Percentiles rank a stretch among this genome's conserved stretches.
These are phyloP conservation scores for Suhomyces prunicola DNA, from an alignment of 805 yeast genomes.

Conservation along the genomic window DNA sequence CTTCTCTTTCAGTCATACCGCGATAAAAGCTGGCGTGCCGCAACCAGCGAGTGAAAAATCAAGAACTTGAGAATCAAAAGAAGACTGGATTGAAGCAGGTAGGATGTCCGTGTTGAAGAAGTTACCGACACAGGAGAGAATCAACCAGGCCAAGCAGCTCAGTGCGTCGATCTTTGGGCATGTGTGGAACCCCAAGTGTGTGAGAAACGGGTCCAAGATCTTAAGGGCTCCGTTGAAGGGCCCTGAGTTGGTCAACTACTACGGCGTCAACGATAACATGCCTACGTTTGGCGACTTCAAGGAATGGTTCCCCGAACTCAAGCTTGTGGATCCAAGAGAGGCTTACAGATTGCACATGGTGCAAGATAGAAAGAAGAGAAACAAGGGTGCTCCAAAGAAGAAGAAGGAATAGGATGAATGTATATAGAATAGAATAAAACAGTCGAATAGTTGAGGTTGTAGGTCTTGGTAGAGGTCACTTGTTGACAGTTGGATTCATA, in stretches of 20 bases:
- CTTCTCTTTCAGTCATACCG: too few relatives aligned
- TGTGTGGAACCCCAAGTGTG: constrained; percentile 61
- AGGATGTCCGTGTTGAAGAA: constrained; percentile 28
- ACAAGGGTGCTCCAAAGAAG: constrained; percentile 85
- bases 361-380: constrained; percentile 70
- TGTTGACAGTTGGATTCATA: too few relatives aligned
- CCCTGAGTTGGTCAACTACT: constrained; percentile 64
- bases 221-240: constrained; percentile 69
- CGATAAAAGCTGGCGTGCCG: not conserved
- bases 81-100: not conserved
- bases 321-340: constrained; percentile 65
- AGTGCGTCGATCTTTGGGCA: constrained; percentile 68
- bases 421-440: not conserved
- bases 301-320: constrained; percentile 47
- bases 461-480: too few relatives aligned
- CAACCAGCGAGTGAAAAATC: not conserved
- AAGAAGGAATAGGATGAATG: constrained; percentile 26
- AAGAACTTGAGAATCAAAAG: not conserved
- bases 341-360: constrained; percentile 65
- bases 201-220: constrained; percentile 71
- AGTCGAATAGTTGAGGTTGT: too few relatives aligned
- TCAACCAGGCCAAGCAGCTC: constrained; percentile 54
- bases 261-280: constrained; percentile 65
- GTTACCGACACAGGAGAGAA: constrained; percentile 44
- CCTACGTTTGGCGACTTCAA: constrained; percentile 62